These are phyloP conservation scores for Crithidia acanthocephali DNA, from an alignment of 208 protist genomes.

Conservation along the genomic window DNA sequence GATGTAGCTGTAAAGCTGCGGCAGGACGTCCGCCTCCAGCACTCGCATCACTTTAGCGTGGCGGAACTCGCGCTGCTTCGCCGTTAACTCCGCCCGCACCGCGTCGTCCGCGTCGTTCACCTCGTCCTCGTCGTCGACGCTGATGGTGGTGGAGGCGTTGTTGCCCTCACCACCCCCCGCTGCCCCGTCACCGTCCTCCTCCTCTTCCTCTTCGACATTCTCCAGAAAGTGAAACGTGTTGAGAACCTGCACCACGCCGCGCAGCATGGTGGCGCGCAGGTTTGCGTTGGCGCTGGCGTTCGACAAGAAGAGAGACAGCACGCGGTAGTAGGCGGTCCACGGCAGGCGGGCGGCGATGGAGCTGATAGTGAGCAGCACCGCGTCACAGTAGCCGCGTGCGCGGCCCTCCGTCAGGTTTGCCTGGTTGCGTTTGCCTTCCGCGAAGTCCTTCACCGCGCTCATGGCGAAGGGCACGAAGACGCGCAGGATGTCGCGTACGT, in stretches of 20 bases:
- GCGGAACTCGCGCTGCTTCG: constrained; percentile 53
- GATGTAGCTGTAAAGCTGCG: constrained; percentile 86
- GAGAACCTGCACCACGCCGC: constrained; percentile 89
- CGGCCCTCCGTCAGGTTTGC: constrained; percentile 82
- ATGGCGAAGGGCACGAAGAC: constrained; percentile 91
- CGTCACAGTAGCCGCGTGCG: constrained; percentile 86
- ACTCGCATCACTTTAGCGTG: constrained; percentile 69
- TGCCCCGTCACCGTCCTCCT: not conserved
- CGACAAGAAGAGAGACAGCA: constrained; percentile 79
- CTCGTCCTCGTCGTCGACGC: constrained; percentile 52
- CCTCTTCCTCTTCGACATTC: constrained; percentile 25
- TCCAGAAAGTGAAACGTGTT: constrained; percentile 87
- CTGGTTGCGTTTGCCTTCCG: constrained; percentile 82
- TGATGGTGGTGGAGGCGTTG: constrained; percentile 17
- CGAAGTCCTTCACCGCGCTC: constrained; percentile 85
- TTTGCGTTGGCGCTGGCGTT: constrained; percentile 72
- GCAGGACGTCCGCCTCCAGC: constrained; percentile 84
- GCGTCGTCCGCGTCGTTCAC: constrained; percentile 50
- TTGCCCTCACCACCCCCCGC: constrained; percentile 29
- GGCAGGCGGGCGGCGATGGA: constrained; percentile 68
- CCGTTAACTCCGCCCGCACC: constrained; percentile 38
- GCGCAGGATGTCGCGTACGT: constrained; percentile 81
- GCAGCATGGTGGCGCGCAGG: constrained; percentile 81
- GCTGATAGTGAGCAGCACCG: constrained; percentile 78
- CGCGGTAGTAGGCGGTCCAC: constrained; percentile 90